Conservation (phyloP, 2,329 filamentous ascomycete genomes). For the Colletotrichum higginsianum region DNA sequence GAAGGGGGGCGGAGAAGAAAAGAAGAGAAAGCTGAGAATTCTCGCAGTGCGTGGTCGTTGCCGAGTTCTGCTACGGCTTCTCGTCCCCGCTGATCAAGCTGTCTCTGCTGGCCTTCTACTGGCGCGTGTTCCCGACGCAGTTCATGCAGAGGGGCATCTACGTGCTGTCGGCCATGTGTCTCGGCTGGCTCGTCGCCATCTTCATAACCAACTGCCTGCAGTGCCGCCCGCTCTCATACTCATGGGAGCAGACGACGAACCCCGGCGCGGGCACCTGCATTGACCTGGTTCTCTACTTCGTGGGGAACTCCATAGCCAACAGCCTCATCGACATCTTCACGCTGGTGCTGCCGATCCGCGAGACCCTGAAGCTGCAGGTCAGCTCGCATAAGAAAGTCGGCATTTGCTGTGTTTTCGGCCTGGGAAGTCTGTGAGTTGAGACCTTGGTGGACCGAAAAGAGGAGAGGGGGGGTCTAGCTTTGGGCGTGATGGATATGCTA, state of each 20-base stretch:
- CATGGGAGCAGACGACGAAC: constrained; percentile 14
- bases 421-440: constrained; percentile 24
- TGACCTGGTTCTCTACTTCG: constrained; percentile 23
- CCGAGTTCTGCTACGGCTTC: constrained; percentile 38
- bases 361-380: constrained; percentile 33
- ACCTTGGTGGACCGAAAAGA: neutral
- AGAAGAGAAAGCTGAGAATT: neutral
- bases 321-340: constrained; percentile 28
- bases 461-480: no score
- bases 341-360: constrained; percentile 22
- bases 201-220: constrained; percentile 31
- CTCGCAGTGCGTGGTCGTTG: constrained; percentile 13
- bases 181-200: constrained; percentile 17
- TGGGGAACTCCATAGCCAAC: constrained; percentile 29
- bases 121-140: constrained; percentile 18
- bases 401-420: constrained; percentile 28
- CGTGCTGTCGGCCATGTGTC: constrained; percentile 6
- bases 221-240: constrained; percentile 22
- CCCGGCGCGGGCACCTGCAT: constrained; percentile 20
- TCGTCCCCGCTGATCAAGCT: constrained; percentile 22
- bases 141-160: constrained; percentile 31
- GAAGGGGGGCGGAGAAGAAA: neutral
- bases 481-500: neutral
- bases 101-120: constrained; percentile 29
- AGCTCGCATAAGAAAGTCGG: constrained; percentile 23